Base-by-base conservation (phyloP, 768 basidiomycete species). In the Boletus reticulatus region DNA sequence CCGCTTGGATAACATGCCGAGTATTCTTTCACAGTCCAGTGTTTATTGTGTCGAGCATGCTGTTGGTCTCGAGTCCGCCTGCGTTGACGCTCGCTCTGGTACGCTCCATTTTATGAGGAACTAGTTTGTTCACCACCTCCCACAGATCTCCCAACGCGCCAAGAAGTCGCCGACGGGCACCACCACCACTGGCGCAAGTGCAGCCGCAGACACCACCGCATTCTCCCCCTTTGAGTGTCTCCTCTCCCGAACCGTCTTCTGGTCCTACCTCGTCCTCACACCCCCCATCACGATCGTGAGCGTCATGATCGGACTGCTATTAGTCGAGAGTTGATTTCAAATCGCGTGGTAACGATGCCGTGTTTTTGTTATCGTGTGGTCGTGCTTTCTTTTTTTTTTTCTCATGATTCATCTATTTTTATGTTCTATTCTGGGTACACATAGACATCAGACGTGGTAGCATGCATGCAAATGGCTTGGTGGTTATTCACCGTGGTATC, bases 221-320 rank as follows among this genome's bases (percentile, higher is more conserved):
- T 37, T 59, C 12, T 69, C 66, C 2, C 58, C 67, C 0, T 98
- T 98, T 67, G 96, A 98, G 74, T 78, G 93, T 1, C 79, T 98
- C 36, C 89, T 97, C 69, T 88, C 85, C 56, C 82, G 91, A 50
- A 98, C 95, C 0, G 92, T 98, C 56, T 94, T 94, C 69, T 94
- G 93, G 92, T 81, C 88, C 3, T 98, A 96, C 67, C 94, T 91
- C 62, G 73, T 93, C 34, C 75, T 94, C 53, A 95, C 94, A 0
- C 94, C 94, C 2, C 89, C 91, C 3, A 78, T 88, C n/a, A 92
- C 86, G 51, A 84, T 94, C 52, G 64, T 77, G 17, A 88, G 86
- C 64, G 89, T 95, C 47, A 80, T 95, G 43, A 65, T 91, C 27
- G 93, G 89, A 1, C 71, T 96, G 42, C 54, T 84, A 48, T 65